These are phyloP conservation scores for Cladosporium sphaerospermum DNA, from an alignment of 2,329 filamentous ascomycete genomes.

Conservation along the genomic window DNA sequence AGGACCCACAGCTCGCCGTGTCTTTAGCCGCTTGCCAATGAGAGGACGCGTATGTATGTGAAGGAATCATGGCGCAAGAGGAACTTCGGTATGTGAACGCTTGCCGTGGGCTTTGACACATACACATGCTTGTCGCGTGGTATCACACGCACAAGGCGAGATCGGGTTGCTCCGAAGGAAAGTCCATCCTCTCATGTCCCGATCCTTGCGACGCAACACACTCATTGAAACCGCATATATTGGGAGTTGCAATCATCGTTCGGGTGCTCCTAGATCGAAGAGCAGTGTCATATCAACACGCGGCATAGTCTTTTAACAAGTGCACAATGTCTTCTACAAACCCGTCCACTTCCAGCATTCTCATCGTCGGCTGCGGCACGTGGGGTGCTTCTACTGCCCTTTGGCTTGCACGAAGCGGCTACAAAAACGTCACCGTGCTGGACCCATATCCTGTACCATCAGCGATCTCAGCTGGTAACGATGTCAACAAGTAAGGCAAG, in stretches of 20 bases:
- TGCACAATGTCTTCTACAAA: not conserved
- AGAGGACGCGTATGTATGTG: not conserved
- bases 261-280: too few relatives aligned
- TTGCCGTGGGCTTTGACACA: too few relatives aligned
- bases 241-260: too few relatives aligned
- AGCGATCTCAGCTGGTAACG: conserved; percentile 45
- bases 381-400: conserved; percentile 50
- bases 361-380: conserved; percentile 47
- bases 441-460: conserved; percentile 44
- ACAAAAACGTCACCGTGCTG: conserved; percentile 44
- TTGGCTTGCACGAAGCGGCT: conserved; percentile 45
- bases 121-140: not conserved
- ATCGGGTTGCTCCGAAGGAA: not conserved
- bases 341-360: conserved; percentile 16
- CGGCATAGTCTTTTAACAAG: not conserved
- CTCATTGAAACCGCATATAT: too few relatives aligned
- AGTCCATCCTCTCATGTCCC: not conserved
- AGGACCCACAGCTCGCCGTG: not conserved
- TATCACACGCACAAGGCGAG: not conserved
- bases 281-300: not conserved
- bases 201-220: too few relatives aligned
- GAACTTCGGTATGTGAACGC: not conserved
- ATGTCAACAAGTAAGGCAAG: conserved; percentile 38
- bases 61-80: not conserved
- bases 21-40: conserved; percentile 2